phyloP scores from a whole-genome alignment of 2,329 filamentous ascomycete genomes.

The Tolypocladium paradoxum region DNA sequence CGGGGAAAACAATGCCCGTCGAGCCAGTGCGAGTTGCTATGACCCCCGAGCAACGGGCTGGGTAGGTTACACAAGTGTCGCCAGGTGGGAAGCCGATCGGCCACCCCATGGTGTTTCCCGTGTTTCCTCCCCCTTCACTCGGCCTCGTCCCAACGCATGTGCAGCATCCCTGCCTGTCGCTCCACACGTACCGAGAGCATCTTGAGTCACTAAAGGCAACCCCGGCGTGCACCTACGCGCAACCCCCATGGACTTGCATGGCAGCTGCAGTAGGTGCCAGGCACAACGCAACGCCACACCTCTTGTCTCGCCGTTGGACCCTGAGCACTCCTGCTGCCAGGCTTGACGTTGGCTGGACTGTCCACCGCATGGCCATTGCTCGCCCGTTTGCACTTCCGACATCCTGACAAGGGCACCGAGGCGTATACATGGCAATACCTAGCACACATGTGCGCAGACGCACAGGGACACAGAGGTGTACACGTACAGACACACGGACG shows the following conservation, averaged over 20 bases:
- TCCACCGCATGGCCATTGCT: not conserved
- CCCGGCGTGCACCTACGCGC: not conserved
- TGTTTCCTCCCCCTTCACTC: not conserved
- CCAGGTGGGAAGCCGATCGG: not conserved
- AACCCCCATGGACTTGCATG: no score
- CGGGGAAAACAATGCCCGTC: not conserved
- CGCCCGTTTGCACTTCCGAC: not conserved
- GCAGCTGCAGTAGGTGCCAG: not conserved
- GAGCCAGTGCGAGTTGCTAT: not conserved
- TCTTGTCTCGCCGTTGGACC: not conserved
- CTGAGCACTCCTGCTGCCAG: not conserved
- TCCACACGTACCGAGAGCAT: not conserved
- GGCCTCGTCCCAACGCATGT: not conserved
- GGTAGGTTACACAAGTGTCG: slow-evolving; percentile 2
- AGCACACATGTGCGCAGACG: slow-evolving; percentile 4
- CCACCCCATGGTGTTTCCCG: not conserved
- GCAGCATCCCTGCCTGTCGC: not conserved
- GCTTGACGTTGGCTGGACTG: not conserved
- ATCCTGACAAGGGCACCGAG: not conserved
- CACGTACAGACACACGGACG: slow-evolving; percentile 12
- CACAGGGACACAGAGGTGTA: slow-evolving; percentile 3
- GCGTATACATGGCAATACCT: slow-evolving; percentile 3
- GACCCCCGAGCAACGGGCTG: not conserved
- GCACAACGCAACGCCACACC: not conserved
- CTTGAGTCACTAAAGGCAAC: not conserved